These are phyloP conservation scores for Tylopilus intermedius DNA, from an alignment of 768 basidiomycete species.

Conservation along the genomic window DNA sequence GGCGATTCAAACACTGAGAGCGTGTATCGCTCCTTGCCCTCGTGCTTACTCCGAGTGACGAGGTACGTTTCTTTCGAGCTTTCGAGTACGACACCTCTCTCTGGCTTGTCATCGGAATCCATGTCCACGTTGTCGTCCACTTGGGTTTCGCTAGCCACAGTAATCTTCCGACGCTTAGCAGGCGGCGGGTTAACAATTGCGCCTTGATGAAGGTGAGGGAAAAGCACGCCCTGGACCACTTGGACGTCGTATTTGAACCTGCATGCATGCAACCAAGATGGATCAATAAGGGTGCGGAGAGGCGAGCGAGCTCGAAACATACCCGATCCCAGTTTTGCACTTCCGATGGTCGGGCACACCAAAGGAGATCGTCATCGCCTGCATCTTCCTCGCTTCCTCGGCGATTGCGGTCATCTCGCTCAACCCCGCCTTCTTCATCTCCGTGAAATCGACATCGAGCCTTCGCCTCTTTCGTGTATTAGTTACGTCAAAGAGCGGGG, in stretches of 20 bases:
- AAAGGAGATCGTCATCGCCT: conserved; percentile 46
- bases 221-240: conserved; percentile 40
- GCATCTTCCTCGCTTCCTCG: conserved; percentile 39
- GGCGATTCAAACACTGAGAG: conserved; percentile 14
- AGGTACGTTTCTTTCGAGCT: conserved; percentile 21
- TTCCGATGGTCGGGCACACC: conserved; percentile 30
- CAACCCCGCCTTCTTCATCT: conserved; percentile 19
- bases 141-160: conserved; percentile 5
- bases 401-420: conserved; percentile 24
- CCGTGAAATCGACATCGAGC: conserved; percentile 23
- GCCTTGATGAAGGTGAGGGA: conserved; percentile 32
- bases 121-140: conserved; percentile 5
- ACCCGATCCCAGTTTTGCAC: conserved; percentile 43
- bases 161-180: conserved; percentile 28
- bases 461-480: conserved; percentile 29
- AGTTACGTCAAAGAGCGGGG: conserved; percentile 33
- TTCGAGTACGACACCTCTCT: conserved; percentile 24
- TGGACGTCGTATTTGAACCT: conserved; percentile 54
- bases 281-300: not conserved
- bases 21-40: conserved; percentile 14
- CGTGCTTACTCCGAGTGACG: conserved; percentile 10
- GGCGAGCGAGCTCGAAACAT: conserved; percentile 14
- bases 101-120: conserved; percentile 9
- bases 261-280: not conserved
- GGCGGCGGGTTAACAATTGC: conserved; percentile 15